These are phyloP conservation scores for Oenanthe sinensis DNA, from an alignment of 129 eudicot species.

Conservation along the genomic window DNA sequence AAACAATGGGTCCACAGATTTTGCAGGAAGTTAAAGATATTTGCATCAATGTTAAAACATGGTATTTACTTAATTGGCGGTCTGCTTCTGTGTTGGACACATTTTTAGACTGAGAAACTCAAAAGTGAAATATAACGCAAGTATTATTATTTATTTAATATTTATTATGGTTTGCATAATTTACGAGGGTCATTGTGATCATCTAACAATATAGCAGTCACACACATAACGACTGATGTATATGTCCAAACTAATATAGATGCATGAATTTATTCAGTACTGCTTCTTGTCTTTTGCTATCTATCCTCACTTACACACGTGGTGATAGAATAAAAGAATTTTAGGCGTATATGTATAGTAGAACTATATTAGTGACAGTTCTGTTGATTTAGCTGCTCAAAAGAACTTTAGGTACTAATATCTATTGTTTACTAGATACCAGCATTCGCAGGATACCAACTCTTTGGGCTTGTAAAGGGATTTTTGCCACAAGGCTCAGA, in stretches of 20 bases:
- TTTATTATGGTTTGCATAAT: neutral
- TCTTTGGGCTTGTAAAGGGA: conserved; percentile 69
- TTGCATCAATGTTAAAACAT: neutral
- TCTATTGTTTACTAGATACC: conserved; percentile 50
- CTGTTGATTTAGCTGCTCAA: neutral
- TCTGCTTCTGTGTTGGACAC: neutral
- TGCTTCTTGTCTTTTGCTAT: neutral
- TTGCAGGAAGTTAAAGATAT: neutral
- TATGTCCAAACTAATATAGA: neutral
- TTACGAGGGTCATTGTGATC: neutral
- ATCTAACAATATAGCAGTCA: neutral
- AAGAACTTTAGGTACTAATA: neutral
- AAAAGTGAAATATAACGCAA: neutral
- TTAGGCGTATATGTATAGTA: neutral
- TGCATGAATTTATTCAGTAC: neutral
- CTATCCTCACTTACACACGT: neutral
- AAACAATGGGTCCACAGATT: neutral
- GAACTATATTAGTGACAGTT: neutral
- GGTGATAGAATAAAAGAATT: neutral
- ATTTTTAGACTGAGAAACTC: neutral
- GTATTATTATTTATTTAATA: neutral
- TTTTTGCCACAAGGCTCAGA: conserved; percentile 66
- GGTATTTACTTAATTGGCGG: neutral
- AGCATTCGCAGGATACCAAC: conserved; percentile 74
- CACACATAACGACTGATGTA: neutral